Evolutionary conservation across 331 rosid species (phyloP).

Genomic region (Rhamnella rubrinervis): DNA sequence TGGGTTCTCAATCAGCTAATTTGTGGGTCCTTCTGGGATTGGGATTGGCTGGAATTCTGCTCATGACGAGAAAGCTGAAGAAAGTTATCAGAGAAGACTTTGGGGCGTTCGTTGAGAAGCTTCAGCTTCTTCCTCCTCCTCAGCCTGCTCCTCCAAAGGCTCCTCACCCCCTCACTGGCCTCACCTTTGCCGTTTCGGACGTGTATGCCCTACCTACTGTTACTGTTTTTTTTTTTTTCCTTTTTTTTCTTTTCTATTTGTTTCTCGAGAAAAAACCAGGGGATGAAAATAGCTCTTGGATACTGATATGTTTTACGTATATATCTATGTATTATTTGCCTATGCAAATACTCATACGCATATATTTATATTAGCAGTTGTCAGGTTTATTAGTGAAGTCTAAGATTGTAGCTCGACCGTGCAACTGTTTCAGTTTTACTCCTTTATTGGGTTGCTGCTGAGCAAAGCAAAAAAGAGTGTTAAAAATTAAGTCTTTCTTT

Average conservation of each 20-base stretch:
- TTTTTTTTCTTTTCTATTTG: background rate
- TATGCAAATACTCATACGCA: too few species aligned
- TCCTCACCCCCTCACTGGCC: slow-evolving; percentile 85
- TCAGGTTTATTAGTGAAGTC: too few species aligned
- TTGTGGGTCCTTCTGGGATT: slow-evolving; percentile 82
- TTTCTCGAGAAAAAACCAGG: background rate
- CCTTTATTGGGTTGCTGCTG: too few species aligned
- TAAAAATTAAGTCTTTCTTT: too few species aligned
- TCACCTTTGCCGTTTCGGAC: slow-evolving; percentile 86
- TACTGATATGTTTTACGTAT: too few species aligned
- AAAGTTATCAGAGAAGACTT: slow-evolving; percentile 69
- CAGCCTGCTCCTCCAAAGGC: slow-evolving; percentile 98
- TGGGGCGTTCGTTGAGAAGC: slow-evolving; percentile 72
- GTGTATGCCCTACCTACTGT: slow-evolving; percentile 38
- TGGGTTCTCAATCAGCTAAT: slow-evolving; percentile 78
- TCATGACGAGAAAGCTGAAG: slow-evolving; percentile 65
- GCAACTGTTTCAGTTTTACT: too few species aligned
- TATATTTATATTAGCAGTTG: too few species aligned
- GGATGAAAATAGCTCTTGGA: background rate
- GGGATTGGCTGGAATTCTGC: slow-evolving; percentile 81
- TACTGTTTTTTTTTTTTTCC: background rate
- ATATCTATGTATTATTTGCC: too few species aligned
- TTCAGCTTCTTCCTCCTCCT: slow-evolving; percentile 85
- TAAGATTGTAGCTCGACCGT: too few species aligned
- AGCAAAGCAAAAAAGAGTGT: too few species aligned